Base-by-base conservation (phyloP, 2,329 filamentous ascomycete species). In the Hypoxylon sp. region DNA sequence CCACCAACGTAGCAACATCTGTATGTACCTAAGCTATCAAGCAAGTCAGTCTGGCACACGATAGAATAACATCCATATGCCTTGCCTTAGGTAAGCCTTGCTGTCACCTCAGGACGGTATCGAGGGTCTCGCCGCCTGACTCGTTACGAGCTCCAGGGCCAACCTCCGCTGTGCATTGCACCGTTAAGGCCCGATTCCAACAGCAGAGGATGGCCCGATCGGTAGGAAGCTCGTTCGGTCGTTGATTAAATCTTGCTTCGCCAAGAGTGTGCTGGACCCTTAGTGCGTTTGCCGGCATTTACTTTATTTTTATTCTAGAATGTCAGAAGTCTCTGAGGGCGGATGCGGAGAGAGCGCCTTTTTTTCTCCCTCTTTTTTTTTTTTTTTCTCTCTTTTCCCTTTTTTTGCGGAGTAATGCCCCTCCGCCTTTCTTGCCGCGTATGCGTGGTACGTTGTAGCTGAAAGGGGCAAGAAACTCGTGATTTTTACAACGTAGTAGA, bases 181-280 rank as follows among this genome's bases (percentile, higher is more conserved):
- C 42, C 55, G 26, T 46, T 59, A 64, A 62, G 61, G 58, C 31
- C 61, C 61, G 58, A 63, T 35, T 63, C 52, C 23, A 63, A 56
- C 60, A 60, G 40, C 57, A 63, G 60, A 63, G 61, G 24, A 57
- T 63, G 61, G 61, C 58, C 40, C 55, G 61, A 64, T 64, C 57
- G 31, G 57, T 26, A 57, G 48, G 58, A 64, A 63, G 48, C 58
- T 63, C 58, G 58, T 58, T 58, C 51, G 61, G 51, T 55, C 37
- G 46, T 58, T 59, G 58, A 58, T 64, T 55, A 55, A n/a, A 63
- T 55, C 35, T 49, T 40, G 55, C 55, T 58, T 58, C 52, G 64
- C 64, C 60, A 68, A 68, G 66, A 55, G 27, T 13, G 29, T 33
- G 18, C 47, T 62, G 63, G 67, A 63, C 59, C 63, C 58, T 66